Conservation (phyloP, 441 rosid genomes). For the Euphorbia schlechtendalii region DNA sequence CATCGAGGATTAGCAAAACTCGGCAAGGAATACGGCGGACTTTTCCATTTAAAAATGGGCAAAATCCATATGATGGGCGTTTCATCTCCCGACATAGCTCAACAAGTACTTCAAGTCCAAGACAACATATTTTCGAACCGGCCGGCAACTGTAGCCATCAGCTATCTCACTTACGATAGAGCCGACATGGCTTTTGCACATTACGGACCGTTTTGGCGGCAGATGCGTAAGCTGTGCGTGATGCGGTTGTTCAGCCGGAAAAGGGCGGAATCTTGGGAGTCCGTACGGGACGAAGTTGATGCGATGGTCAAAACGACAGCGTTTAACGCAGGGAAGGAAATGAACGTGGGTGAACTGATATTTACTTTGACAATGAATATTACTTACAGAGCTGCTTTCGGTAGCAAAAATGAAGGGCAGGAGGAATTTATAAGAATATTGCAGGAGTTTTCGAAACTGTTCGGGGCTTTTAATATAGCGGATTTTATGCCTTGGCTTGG, state of each 20-base stretch:
- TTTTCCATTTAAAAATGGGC: conserved; percentile 75
- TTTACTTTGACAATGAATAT: conserved; percentile 67
- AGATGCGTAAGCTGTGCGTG: conserved; percentile 89
- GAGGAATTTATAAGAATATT: conserved; percentile 69
- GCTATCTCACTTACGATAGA: conserved; percentile 74
- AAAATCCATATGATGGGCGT: conserved; percentile 61
- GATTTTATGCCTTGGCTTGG: conserved; percentile 71
- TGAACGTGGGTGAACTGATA: conserved; percentile 71
- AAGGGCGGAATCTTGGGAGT: conserved; percentile 89
- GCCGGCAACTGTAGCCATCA: conserved; percentile 72
- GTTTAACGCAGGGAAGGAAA: conserved; percentile 36
- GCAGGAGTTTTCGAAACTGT: conserved; percentile 90
- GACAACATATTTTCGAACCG: conserved; percentile 80
- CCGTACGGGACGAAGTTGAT: conserved; percentile 83
- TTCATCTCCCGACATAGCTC: conserved; percentile 65
- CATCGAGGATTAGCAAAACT: conserved; percentile 77
- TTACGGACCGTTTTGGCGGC: conserved; percentile 96
- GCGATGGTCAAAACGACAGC: conserved; percentile 34
- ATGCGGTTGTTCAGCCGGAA: conserved; percentile 88
- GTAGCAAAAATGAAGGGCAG: conserved; percentile 51
- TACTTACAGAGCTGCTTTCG: conserved; percentile 80
- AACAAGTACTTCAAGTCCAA: conserved; percentile 76
- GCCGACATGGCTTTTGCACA: conserved; percentile 97
- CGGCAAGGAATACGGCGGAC: conserved; percentile 62
- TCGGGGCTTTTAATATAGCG: conserved; percentile 88